Evolutionary conservation across 1,139 yeast species (phyloP), one percentile per base, ranked within the genome.

Genomic region (Geotrichum carabidarum): DNA sequence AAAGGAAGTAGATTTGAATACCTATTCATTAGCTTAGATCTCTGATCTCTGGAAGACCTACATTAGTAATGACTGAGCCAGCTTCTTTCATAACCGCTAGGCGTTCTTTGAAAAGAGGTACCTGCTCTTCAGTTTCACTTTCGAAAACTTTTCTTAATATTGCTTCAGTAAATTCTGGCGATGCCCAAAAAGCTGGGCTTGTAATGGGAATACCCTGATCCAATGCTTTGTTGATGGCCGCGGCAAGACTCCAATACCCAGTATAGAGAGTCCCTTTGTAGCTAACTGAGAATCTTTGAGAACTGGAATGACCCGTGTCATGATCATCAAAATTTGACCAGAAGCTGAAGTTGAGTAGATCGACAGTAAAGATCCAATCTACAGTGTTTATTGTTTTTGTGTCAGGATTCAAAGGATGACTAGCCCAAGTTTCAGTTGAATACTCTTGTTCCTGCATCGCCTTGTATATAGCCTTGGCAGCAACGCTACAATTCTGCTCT

Each of bases 161-260:
- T 1, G 62, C 69, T 1, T 53, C 55, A 0, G 65, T 60, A 50
- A 72, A 71, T 8, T 63, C 65, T 0, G 55, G 56, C 4, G 65
- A 54, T 0, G 50, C 47, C 77, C 77, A 74, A 48, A 60, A 70
- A 9, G 50, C 32, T 1, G 76, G 75, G 2, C 62, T 58, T 1
- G 76, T 73, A 32, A 74, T 67, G 2, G 73, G 71, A 12, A 73
- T 63, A 0, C 70, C 71, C n/a, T 65, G 65, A 17, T 68, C 73
- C 30, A 74, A 58, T 0, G 78, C 77, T 18, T 73, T 60, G 59
- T 74, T 71, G 31, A 74, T 64, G 7, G 75, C 75, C 0, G 78
- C 78, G 9, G 66, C 71, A 37, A 74, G 60, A 53, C 77, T 72
- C 78, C 78, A 74, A 60, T 74, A 74, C 8, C 78, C 78, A 0